These are phyloP conservation scores for Plantago lanceolata DNA, from an alignment of 305 asterid species.

Conservation along the genomic window DNA sequence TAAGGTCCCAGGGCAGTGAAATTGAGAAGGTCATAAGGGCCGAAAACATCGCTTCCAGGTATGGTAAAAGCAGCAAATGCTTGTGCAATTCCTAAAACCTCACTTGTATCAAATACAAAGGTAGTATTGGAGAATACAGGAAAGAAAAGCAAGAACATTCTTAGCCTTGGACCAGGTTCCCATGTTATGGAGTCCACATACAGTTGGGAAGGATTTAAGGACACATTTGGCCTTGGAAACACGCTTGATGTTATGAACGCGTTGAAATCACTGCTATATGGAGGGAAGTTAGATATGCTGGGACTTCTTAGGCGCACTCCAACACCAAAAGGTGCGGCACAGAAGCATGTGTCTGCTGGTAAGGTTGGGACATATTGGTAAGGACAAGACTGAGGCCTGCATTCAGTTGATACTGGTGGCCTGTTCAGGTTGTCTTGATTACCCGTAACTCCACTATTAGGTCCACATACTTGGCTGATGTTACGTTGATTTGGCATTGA, in stretches of 20 bases:
- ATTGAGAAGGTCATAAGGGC: constrained; percentile 49
- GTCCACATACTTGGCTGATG: constrained; percentile 33
- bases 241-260: constrained; percentile 26
- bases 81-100: constrained; percentile 29
- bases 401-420: constrained; percentile 21
- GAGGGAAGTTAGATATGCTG: constrained; percentile 37
- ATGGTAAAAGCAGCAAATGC: constrained; percentile 36
- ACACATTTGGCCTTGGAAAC: constrained; percentile 10
- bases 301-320: constrained; percentile 49
- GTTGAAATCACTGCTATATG: constrained; percentile 25
- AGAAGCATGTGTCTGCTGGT: constrained; percentile 32
- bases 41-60: constrained; percentile 34
- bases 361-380: constrained; percentile 36
- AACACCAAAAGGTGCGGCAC: constrained; percentile 50
- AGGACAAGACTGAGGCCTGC: constrained; percentile 34
- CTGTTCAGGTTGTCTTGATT: constrained; percentile 20
- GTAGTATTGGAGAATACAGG: constrained; percentile 31
- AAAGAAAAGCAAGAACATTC: constrained; percentile 37
- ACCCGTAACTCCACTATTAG: constrained; percentile 21
- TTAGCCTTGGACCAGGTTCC: constrained; percentile 50
- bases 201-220: constrained; percentile 28
- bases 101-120: constrained; percentile 20
- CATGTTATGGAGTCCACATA: constrained; percentile 36
- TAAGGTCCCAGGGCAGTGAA: constrained; percentile 40
- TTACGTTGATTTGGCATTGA: constrained; percentile 28